Base-by-base conservation (phyloP, 2,329 filamentous ascomycete species). In the Fusarium multiceps region DNA sequence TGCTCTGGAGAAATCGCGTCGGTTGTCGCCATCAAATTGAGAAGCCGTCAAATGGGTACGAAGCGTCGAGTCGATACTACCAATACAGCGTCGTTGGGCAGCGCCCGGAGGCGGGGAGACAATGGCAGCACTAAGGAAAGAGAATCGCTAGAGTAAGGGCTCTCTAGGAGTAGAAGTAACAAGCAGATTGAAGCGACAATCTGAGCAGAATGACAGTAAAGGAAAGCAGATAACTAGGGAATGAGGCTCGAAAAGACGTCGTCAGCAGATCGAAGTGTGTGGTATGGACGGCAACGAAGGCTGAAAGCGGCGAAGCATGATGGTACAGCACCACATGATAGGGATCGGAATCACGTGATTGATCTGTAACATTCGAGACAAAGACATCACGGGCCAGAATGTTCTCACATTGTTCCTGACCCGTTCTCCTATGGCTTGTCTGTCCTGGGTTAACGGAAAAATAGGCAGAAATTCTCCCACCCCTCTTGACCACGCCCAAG, bases 21-120 rank as follows among this genome's bases (percentile, higher is more conserved):
- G 57, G 74, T 74, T 55, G 74, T 76, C 65, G 74, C 74, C 74
- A 76, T 76, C 55, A 63, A 59, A 57, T 65, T 58, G 46, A 55
- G 47, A 62, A 56, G 48, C 11, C 41, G 23, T 56, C 21, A 21
- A 27, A 49, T 32, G 34, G 40, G 57, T 63, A 25, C 27, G 68
- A 70, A 57, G 59, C 40, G 68, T 45, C 27, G 42, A 40, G 37
- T 67, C 30, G 50, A 57, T 48, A 50, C 60, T 69, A 61, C 43
- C 18, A 48, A 46, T 63, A 68, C 57, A 68, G 50, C 59, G 59
- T 64, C 46, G 69, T 75, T 63, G 59, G 66, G 73, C 51, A 72
- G 60, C 58, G 28, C 55, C 46, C 4, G 47, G 48, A 66, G 68
- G 66, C 55, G 65, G 72, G 68, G 65, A 66, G 59, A 66, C 63